Conservation (phyloP, 495 filamentous ascomycete species). For the Penicillium fimorum region DNA sequence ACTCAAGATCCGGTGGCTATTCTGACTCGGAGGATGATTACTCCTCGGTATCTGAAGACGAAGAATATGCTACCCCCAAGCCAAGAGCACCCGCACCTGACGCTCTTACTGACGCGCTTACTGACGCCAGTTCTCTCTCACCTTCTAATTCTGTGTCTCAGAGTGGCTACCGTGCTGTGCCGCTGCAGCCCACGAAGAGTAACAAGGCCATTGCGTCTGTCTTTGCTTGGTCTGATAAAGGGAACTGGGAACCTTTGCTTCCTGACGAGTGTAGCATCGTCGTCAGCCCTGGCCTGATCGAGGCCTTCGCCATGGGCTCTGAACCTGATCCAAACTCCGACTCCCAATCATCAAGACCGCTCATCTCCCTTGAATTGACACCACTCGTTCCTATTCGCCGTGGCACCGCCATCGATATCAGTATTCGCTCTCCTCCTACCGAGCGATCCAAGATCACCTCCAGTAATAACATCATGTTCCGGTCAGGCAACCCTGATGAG, state of each 20-base stretch:
- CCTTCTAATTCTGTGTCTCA: constrained; percentile 79
- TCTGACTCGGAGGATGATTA: constrained; percentile 55
- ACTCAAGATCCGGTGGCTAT: constrained; percentile 38
- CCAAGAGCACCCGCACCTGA: constrained; percentile 17
- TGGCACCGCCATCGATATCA: constrained; percentile 89
- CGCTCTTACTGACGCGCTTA: constrained; percentile 41
- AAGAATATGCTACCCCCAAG: constrained; percentile 35
- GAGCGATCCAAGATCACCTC: constrained; percentile 66
- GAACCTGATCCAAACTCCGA: constrained; percentile 21
- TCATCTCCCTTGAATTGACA: constrained; percentile 80
- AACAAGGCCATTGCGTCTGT: constrained; percentile 72
- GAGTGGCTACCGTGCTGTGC: constrained; percentile 58
- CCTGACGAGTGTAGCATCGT: constrained; percentile 75
- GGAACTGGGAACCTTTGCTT: constrained; percentile 76
- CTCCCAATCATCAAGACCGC: constrained; percentile 52
- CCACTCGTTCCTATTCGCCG: constrained; percentile 83
- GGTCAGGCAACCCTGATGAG: constrained; percentile 72
- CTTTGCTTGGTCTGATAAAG: constrained; percentile 81
- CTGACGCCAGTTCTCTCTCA: constrained; percentile 55
- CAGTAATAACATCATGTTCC: constrained; percentile 80
- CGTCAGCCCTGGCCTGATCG: constrained; percentile 80
- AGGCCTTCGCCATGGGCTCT: constrained; percentile 68
- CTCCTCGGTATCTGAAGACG: constrained; percentile 50
- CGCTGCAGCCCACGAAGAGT: constrained; percentile 51
- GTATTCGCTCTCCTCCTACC: constrained; percentile 79